Percentiles rank a stretch among this genome's conserved stretches.
These are phyloP conservation scores for Fonsecaea pedrosoi DNA, from an alignment of 2,329 filamentous ascomycete species.

Conservation along the genomic window DNA sequence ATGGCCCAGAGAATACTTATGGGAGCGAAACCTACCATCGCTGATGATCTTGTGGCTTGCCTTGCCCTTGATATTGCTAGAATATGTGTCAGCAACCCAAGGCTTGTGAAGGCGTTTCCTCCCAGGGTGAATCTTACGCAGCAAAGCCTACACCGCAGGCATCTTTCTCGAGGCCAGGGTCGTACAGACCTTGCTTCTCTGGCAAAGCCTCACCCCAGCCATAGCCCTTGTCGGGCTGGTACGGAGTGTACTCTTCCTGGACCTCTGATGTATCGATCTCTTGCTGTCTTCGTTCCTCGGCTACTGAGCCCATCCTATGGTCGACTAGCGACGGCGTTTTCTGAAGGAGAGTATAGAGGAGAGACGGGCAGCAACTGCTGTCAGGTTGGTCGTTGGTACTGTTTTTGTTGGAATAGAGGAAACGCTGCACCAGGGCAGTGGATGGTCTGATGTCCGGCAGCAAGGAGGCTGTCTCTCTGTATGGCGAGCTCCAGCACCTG, in stretches of 20 bases:
- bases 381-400: background rate
- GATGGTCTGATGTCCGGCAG: conserved; percentile 19
- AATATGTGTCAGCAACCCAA: conserved; percentile 15
- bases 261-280: conserved; percentile 53
- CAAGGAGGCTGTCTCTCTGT: conserved; percentile 34
- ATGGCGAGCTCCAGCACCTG: conserved; percentile 24
- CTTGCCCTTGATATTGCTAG: conserved; percentile 94
- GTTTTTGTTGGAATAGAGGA: background rate
- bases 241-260: conserved; percentile 58
- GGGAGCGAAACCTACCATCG: conserved; percentile 73
- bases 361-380: background rate
- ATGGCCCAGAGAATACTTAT: conserved; percentile 1
- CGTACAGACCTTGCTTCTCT: conserved; percentile 98
- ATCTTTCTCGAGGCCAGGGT: conserved; percentile 96
- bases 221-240: conserved; percentile 69
- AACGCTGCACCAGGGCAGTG: background rate
- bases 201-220: conserved; percentile 95
- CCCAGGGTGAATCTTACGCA: conserved; percentile 99
- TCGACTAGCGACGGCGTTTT: conserved; percentile 33
- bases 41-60: conserved; percentile 98
- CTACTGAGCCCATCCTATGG: conserved; percentile 57
- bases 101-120: conserved; percentile 57
- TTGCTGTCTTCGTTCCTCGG: conserved; percentile 57
- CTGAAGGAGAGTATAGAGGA: conserved; percentile 4
- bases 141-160: conserved; percentile 99